Evolutionary conservation across 345 rosid species (phyloP).

Genomic region (Corchorus olitorius): DNA sequence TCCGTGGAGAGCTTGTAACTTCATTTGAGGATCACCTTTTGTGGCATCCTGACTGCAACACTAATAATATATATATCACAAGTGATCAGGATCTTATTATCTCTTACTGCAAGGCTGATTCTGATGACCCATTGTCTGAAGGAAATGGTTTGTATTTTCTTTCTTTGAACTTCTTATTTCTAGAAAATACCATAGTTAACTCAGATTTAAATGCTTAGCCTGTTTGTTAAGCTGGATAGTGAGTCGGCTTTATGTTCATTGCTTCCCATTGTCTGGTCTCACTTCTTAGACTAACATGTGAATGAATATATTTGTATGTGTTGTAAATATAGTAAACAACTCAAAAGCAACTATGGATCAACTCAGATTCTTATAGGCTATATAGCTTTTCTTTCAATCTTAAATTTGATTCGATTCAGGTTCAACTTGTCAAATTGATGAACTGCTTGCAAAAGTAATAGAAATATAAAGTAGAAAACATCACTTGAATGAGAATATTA

Average conservation of each 20-base stretch:
- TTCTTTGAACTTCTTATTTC: slow-evolving; percentile 7
- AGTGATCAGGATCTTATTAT: slow-evolving; percentile 98
- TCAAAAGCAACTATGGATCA: background rate
- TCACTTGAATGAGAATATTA: background rate
- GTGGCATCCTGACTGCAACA: slow-evolving; percentile 98
- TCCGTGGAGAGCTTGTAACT: slow-evolving; percentile 94
- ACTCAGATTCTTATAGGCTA: background rate
- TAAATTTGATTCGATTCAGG: background rate
- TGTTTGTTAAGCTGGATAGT: background rate
- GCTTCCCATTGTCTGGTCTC: background rate
- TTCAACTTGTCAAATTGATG: background rate
- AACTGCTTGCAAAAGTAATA: background rate
- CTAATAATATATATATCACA: slow-evolving; percentile 93
- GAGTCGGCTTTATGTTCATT: background rate
- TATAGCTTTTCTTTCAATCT: background rate
- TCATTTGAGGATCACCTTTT: slow-evolving; percentile 96
- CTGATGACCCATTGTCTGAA: slow-evolving; percentile 89
- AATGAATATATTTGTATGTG: background rate
- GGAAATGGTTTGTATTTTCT: slow-evolving; percentile 56
- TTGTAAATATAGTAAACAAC: background rate
- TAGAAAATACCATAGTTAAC: background rate
- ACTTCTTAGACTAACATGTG: background rate
- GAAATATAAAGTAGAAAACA: background rate
- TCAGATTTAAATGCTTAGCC: background rate
- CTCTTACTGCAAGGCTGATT: slow-evolving; percentile 95